A percentile compares a stretch with the other conserved stretches of the same genome.
phyloP scores from a whole-genome alignment of 2,329 filamentous ascomycete genomes.

The Hypomyces rosellus region DNA sequence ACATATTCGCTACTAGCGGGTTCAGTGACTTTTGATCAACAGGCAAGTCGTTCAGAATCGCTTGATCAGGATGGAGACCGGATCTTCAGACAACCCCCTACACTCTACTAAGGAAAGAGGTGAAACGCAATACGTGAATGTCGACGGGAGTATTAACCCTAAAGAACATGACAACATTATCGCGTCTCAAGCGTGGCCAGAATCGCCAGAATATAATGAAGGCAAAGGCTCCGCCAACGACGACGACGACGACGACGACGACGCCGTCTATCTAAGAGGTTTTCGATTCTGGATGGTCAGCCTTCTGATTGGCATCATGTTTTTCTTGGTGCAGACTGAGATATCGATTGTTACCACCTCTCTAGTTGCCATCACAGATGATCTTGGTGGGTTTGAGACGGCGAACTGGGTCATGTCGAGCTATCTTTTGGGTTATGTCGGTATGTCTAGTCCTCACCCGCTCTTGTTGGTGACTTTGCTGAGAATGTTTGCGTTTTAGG shows the following conservation, averaged over 20 bases:
- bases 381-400: conserved; percentile 29
- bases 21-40: too few relatives aligned
- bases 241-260: background rate
- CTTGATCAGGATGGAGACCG: too few relatives aligned
- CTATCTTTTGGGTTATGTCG: conserved; percentile 44
- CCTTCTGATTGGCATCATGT: conserved; percentile 15
- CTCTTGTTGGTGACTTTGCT: too few relatives aligned
- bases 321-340: conserved; percentile 37
- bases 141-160: background rate
- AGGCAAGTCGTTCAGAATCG: too few relatives aligned
- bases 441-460: conserved; percentile 19
- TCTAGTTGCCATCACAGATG: conserved; percentile 37
- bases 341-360: conserved; percentile 47
- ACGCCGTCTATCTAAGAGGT: background rate
- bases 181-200: background rate
- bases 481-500: too few relatives aligned
- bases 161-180: background rate
- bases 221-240: background rate
- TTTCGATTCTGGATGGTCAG: background rate
- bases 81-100: too few relatives aligned
- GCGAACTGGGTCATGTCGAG: conserved; percentile 41
- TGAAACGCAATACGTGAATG: too few relatives aligned
- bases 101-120: too few relatives aligned
- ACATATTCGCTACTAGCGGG: too few relatives aligned
- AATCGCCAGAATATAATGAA: background rate